Evolutionary conservation across 2,329 filamentous ascomycete genomes (phyloP).

Genomic region (Raffaelea ambrosiae): DNA sequence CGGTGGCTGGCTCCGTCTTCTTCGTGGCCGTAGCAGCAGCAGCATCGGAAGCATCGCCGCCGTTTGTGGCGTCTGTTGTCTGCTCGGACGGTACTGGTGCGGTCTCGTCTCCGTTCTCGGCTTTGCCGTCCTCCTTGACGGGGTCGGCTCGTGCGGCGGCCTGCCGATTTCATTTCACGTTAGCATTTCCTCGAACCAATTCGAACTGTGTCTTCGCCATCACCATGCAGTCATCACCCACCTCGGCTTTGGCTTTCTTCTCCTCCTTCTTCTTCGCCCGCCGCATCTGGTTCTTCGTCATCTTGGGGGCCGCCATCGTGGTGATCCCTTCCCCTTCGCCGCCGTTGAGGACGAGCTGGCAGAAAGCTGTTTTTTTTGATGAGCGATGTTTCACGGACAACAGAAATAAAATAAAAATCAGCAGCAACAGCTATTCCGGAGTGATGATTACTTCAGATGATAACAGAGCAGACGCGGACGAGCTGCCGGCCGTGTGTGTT

Average conservation of each 20-base stretch:
- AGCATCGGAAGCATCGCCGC: neutral
- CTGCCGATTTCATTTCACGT: neutral
- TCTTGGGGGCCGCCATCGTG: constrained; percentile 59
- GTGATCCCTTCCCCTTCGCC: constrained; percentile 11
- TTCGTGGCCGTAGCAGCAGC: constrained; percentile 10
- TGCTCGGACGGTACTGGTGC: neutral
- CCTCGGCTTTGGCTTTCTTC: constrained; percentile 58
- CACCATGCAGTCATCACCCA: constrained; percentile 21
- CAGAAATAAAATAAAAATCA: neutral
- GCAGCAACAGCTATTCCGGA: no score
- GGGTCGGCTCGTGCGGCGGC: neutral
- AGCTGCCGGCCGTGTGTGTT: no score
- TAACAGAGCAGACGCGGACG: no score
- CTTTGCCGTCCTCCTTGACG: neutral
- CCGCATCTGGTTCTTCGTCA: constrained; percentile 89
- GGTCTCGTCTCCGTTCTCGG: neutral
- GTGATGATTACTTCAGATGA: no score
- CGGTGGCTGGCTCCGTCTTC: constrained; percentile 10
- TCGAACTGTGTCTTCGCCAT: no score
- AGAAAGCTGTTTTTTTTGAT: no score
- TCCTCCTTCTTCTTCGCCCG: constrained; percentile 91
- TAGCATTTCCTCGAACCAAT: neutral
- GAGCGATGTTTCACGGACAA: no score
- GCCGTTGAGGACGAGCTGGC: no score
- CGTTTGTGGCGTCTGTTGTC: neutral